Conservation (phyloP, 2,329 filamentous ascomycete genomes). For the Fusarium compactum region DNA sequence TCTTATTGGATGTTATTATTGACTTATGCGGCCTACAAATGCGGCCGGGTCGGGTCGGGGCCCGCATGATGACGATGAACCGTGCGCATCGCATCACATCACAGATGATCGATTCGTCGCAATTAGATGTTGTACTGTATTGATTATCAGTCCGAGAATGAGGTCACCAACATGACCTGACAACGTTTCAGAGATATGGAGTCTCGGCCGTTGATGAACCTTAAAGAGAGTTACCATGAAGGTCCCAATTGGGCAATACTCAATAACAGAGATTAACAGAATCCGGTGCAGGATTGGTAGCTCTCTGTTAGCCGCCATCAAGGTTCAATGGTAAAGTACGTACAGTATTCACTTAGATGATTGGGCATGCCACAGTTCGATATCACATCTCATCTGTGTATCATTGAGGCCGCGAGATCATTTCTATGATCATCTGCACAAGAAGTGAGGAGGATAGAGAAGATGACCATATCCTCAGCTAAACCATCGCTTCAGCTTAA, state of each 20-base stretch:
- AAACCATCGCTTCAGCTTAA: slow-evolving; percentile 12
- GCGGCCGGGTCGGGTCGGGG: slow-evolving; percentile 32
- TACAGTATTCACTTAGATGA: not conserved
- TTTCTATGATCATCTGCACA: not conserved
- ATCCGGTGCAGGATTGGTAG: not conserved
- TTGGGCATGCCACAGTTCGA: not conserved
- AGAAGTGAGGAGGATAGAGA: not conserved
- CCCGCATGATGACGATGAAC: slow-evolving; percentile 31
- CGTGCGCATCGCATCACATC: slow-evolving; percentile 1
- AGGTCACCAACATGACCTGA: slow-evolving; percentile 1
- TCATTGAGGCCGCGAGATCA: not conserved
- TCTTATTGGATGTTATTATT: slow-evolving; percentile 14
- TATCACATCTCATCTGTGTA: not conserved
- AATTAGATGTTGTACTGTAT: not conserved
- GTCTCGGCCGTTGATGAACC: not conserved
- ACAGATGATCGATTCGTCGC: not conserved
- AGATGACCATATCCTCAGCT: not conserved
- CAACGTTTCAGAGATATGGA: not conserved
- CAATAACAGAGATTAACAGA: not conserved
- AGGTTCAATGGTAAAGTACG: not conserved
- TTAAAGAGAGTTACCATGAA: not conserved
- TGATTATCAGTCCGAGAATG: not conserved
- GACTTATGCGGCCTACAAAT: slow-evolving; percentile 25
- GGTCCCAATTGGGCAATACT: not conserved
- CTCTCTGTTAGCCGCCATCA: not conserved